phyloP scores from a whole-genome alignment of 2,329 filamentous ascomycete species.

The Ophiostoma montium region DNA sequence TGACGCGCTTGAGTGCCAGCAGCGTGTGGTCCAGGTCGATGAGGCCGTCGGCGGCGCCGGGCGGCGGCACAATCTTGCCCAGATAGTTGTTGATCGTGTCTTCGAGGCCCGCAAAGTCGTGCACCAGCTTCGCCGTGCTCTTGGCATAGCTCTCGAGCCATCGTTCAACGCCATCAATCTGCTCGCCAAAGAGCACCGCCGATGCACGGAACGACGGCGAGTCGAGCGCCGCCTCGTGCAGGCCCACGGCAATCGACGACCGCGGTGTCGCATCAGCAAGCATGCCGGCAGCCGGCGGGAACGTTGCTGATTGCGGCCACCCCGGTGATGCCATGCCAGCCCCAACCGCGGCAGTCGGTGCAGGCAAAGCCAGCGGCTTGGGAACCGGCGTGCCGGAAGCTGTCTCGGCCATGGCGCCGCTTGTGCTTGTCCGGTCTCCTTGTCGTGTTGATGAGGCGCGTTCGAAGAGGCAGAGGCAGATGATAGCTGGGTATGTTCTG shows the following conservation, averaged over 20 bases:
- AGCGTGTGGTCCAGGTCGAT: slow-evolving; percentile 93
- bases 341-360: not conserved
- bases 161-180: slow-evolving; percentile 78
- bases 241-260: slow-evolving; percentile 53
- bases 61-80: slow-evolving; percentile 57
- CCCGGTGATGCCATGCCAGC: not conserved
- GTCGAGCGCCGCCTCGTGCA: slow-evolving; percentile 92
- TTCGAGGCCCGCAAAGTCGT: slow-evolving; percentile 61
- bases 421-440: not conserved
- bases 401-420: slow-evolving; percentile 5
- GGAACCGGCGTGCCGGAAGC: slow-evolving; percentile 3
- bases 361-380: slow-evolving; percentile 1
- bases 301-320: not conserved
- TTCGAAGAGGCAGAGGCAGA: no score
- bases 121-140: slow-evolving; percentile 39
- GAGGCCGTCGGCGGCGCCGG: slow-evolving; percentile 59
- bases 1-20: slow-evolving; percentile 69
- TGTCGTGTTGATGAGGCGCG: no score
- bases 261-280: not conserved
- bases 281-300: not conserved
- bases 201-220: slow-evolving; percentile 90
- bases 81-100: slow-evolving; percentile 66
- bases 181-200: slow-evolving; percentile 74
- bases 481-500: no score
- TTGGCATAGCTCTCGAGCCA: slow-evolving; percentile 61